Conservation (phyloP, 1,139 yeast genomes). For the Wickerhamomyces sp. region DNA sequence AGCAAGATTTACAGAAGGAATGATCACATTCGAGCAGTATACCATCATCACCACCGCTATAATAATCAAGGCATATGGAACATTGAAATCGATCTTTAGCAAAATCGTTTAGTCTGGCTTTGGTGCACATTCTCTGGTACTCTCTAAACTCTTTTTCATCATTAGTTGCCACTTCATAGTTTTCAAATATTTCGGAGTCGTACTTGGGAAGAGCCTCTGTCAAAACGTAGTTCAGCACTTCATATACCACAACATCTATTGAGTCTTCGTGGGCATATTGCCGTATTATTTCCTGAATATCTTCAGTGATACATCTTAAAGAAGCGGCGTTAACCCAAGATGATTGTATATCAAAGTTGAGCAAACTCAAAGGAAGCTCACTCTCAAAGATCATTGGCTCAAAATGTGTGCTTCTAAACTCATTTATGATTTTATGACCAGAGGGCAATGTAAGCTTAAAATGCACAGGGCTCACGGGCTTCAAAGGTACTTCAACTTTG, state of each 20-base stretch:
- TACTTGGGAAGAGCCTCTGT: conserved; percentile 14
- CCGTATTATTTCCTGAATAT: conserved; percentile 25
- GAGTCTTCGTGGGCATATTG: conserved; percentile 33
- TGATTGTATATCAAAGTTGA: conserved; percentile 21
- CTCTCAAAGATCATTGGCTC: conserved; percentile 21
- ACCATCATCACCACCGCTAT: conserved; percentile 48
- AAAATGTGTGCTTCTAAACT: conserved; percentile 5
- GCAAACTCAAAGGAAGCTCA: conserved; percentile 23
- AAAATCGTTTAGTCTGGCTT: conserved; percentile 31
- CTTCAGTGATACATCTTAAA: conserved; percentile 16
- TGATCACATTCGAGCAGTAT: conserved; percentile 46
- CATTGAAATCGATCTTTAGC: conserved; percentile 43
- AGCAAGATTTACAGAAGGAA: conserved; percentile 49
- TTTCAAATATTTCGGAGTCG: conserved; percentile 22
- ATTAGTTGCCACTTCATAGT: conserved; percentile 14
- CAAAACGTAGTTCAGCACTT: conserved; percentile 42
- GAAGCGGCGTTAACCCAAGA: conserved; percentile 27
- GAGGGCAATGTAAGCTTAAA: conserved; percentile 12
- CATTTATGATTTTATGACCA: background rate
- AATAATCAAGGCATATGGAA: conserved; percentile 53
- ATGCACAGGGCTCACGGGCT: conserved; percentile 15
- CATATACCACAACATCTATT: conserved; percentile 38
- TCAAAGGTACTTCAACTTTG: conserved; percentile 6
- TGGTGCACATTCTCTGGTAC: conserved; percentile 21
- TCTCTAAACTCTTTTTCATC: conserved; percentile 16